phyloP scores from a whole-genome alignment of 2,329 filamentous ascomycete species.

The Teratosphaeria viscida region DNA sequence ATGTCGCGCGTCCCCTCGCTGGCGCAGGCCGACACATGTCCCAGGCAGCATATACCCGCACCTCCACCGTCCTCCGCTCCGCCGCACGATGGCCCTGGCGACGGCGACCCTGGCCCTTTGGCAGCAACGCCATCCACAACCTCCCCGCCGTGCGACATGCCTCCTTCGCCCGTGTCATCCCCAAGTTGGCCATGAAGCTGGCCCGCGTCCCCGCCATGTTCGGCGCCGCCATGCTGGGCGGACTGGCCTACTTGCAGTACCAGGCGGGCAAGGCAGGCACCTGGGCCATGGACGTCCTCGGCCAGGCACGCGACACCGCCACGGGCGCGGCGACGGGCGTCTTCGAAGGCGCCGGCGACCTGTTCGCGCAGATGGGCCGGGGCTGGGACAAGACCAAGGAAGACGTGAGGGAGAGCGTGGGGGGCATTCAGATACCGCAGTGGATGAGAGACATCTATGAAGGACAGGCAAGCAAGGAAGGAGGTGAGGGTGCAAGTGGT shows the following conservation, averaged over 20 bases:
- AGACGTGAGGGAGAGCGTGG: slow-evolving; percentile 22
- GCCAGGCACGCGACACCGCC: slow-evolving; percentile 60
- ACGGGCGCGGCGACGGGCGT: slow-evolving; percentile 57
- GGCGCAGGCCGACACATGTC: slow-evolving; percentile 16
- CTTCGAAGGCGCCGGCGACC: slow-evolving; percentile 60
- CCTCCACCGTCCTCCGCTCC: slow-evolving; percentile 6
- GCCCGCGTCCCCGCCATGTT: slow-evolving; percentile 81
- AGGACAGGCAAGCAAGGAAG: slow-evolving; percentile 22
- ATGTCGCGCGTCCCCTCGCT: slow-evolving; percentile 15
- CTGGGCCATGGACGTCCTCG: slow-evolving; percentile 67
- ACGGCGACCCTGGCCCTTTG: slow-evolving; percentile 63
- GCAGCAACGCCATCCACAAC: slow-evolving; percentile 74
- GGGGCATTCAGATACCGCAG: slow-evolving; percentile 45
- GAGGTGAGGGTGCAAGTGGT: slow-evolving; percentile 22
- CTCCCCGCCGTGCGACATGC: slow-evolving; percentile 52
- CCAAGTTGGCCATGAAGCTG: slow-evolving; percentile 85
- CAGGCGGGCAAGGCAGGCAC: slow-evolving; percentile 76
- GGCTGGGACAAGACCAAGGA: slow-evolving; percentile 82
- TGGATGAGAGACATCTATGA: slow-evolving; percentile 64
- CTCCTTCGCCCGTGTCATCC: slow-evolving; percentile 59
- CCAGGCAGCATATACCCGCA: slow-evolving; percentile 13
- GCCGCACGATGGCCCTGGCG: slow-evolving; percentile 14
- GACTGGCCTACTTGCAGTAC: slow-evolving; percentile 87
- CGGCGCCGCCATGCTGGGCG: slow-evolving; percentile 76
- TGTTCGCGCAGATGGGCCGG: slow-evolving; percentile 66